Conservation (phyloP, 768 basidiomycete genomes). For the Tricholoma sp. region DNA sequence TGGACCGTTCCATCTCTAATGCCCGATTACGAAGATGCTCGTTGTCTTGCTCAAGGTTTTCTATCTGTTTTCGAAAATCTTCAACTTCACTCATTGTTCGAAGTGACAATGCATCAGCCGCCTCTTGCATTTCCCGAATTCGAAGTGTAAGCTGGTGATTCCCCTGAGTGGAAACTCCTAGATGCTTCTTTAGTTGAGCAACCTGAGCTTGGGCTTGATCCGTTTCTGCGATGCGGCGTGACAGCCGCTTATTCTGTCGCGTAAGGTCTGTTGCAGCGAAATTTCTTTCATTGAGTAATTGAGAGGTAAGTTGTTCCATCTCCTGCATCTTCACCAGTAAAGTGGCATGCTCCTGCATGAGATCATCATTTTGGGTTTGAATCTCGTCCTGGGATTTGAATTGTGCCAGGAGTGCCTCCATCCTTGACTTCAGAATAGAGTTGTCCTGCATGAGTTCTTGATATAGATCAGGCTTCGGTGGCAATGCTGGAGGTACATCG, state of each 20-base stretch:
- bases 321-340: conserved; percentile 22
- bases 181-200: conserved; percentile 2
- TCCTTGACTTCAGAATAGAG: conserved; percentile 17
- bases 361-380: conserved; percentile 18
- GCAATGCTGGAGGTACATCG: not conserved
- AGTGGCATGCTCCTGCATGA: conserved; percentile 22
- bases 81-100: conserved; percentile 10
- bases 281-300: conserved; percentile 20
- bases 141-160: conserved; percentile 20
- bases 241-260: conserved; percentile 6
- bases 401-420: conserved; percentile 20
- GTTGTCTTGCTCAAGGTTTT: conserved; percentile 24
- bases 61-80: conserved; percentile 18
- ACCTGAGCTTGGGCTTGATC: conserved; percentile 5
- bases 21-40: conserved; percentile 23
- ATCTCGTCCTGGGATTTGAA: conserved; percentile 14
- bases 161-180: conserved; percentile 20
- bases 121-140: conserved; percentile 16
- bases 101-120: conserved; percentile 15
- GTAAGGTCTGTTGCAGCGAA: conserved; percentile 23
- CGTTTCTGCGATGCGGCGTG: conserved; percentile 5
- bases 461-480: not conserved
- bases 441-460: conserved; percentile 3
- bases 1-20: conserved; percentile 26
- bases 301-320: conserved; percentile 26